phyloP scores from a whole-genome alignment of 345 rosid species.

The Crucihimalaya himalaica region DNA sequence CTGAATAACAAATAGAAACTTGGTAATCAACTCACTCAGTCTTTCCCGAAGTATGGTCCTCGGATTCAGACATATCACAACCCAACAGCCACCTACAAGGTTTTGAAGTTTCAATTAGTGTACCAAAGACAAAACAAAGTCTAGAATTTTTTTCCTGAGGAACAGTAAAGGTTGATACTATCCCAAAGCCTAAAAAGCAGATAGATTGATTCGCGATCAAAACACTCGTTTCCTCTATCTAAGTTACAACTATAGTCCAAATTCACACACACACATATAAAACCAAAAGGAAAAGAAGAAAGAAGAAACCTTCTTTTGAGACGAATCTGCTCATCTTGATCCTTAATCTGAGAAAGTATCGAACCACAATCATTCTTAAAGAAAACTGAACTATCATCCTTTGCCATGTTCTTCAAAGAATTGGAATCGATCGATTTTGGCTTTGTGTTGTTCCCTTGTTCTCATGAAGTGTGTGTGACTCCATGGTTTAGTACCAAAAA shows the following conservation, averaged over 20 bases:
- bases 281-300: not conserved
- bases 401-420: not conserved
- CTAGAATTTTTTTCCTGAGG: not conserved
- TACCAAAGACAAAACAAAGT: not conserved
- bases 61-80: slow-evolving; percentile 43
- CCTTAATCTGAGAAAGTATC: slow-evolving; percentile 52
- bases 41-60: slow-evolving; percentile 38
- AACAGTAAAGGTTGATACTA: not conserved
- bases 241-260: not conserved
- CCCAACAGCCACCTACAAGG: slow-evolving; percentile 79
- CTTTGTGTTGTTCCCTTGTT: not conserved
- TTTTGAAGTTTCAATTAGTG: not conserved
- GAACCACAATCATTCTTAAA: slow-evolving; percentile 43
- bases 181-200: not conserved
- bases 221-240: not conserved
- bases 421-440: not conserved
- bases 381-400: slow-evolving; percentile 31
- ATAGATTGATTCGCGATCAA: not conserved
- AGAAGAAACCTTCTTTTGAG: slow-evolving; percentile 62
- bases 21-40: slow-evolving; percentile 45
- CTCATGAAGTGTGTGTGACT: too few relatives aligned
- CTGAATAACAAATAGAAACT: not conserved
- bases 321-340: slow-evolving; percentile 49
- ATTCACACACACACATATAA: not conserved
- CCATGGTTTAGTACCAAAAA: not conserved